Percentiles rank a stretch among this genome's conserved stretches.
These are phyloP conservation scores for Auricularia sp. DNA, from an alignment of 768 basidiomycete genomes.

Conservation along the genomic window DNA sequence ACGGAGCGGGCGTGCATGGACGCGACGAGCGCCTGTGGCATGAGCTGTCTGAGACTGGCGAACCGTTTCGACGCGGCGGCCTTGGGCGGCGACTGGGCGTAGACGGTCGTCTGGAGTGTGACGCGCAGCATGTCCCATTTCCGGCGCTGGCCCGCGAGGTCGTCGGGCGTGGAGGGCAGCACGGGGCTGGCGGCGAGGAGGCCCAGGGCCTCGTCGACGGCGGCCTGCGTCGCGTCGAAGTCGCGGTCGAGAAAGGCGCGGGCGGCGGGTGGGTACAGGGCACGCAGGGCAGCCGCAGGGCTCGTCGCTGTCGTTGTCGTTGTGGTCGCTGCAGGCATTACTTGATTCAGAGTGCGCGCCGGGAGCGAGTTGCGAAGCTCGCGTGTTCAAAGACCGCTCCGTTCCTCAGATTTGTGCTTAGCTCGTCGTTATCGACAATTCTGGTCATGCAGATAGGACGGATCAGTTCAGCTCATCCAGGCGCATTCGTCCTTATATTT, in stretches of 20 bases:
- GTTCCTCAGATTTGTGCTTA: too few relatives aligned
- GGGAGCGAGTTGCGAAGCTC: not conserved
- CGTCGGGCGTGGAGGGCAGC: conserved; percentile 30
- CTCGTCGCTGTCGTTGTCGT: not conserved
- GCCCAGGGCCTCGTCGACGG: conserved; percentile 60
- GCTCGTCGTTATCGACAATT: too few relatives aligned
- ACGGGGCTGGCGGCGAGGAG: conserved; percentile 28
- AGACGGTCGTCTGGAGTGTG: conserved; percentile 69
- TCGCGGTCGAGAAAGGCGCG: conserved; percentile 72
- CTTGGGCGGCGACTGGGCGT: conserved; percentile 42
- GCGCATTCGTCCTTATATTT: too few relatives aligned
- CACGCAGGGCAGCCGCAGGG: conserved; percentile 39
- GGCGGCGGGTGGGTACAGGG: conserved; percentile 68
- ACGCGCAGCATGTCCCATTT: conserved; percentile 87
- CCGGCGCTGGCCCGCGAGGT: conserved; percentile 40
- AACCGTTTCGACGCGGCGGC: conserved; percentile 34
- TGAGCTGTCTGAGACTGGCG: conserved; percentile 25
- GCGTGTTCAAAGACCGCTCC: too few relatives aligned
- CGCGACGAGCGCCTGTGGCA: conserved; percentile 48
- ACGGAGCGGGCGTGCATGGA: conserved; percentile 56
- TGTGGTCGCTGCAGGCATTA: not conserved
- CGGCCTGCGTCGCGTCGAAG: conserved; percentile 50
- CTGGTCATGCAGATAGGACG: too few relatives aligned
- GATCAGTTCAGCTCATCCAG: too few relatives aligned
- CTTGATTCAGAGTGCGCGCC: not conserved